Base-by-base conservation (phyloP, 2,329 filamentous ascomycete species). In the Lasiodiplodia gonubiensis region DNA sequence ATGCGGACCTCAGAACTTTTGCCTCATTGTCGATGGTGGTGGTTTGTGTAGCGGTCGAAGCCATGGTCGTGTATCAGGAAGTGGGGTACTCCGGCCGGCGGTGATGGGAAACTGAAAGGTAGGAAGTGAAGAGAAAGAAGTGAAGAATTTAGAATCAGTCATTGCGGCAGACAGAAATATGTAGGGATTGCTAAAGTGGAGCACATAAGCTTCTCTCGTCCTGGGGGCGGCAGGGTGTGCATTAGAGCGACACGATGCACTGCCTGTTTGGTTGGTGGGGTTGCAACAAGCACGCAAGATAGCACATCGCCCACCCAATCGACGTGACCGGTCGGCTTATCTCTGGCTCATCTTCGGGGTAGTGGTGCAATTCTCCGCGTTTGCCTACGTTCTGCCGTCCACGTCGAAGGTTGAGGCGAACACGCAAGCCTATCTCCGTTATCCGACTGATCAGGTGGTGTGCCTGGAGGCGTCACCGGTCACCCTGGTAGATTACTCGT, bases 201-300 rank as follows among this genome's bases (percentile, higher is more conserved):
- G 46, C 46, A 51, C 11, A 12, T 35, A 27, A 25, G 27, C 18
- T 30, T 51, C 46, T 23, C 3, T 60, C 27, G 37, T 12, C 8
- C 30, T 33, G 30, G 30, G 21, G 37, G 55, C 55, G 39, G 57
- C 25, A 10, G n/a, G 8, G 37, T 33, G 18, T 51, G 46, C 42
- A n/a, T 7, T 37, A 30, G 42, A 63, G 23, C 7, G 39, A 35
- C 59, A 63, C 27, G 59, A 30, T 25, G 59, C 27, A 30, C 11
- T 63, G 46, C 30, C 35, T 63, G 59, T 63, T 51, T 63, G 42
- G 42, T 37, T 51, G 59, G 59, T 63, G 42, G 59, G 59, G 59
- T 23, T 37, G 30, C 3, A 5, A 23, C 33, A 37, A 51, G 59
- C 59, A 63, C 59, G 59, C 59, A 63, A 51, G 59, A 63, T 63